Base-by-base conservation (phyloP, 192 early-diverging fungal genomes). In the Pilaira anomala region DNA sequence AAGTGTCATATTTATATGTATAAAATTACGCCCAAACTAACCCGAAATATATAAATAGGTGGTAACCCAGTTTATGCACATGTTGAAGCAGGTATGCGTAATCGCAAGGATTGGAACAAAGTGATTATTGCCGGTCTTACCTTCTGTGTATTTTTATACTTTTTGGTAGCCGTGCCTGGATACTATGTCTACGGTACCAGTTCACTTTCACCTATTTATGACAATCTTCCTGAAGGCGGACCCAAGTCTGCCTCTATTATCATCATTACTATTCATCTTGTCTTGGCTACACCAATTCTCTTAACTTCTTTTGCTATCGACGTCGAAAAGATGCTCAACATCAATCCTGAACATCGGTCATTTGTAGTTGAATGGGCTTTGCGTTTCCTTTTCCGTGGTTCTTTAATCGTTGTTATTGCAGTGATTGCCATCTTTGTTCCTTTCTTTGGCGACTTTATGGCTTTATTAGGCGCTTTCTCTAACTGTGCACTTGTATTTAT, bases 31-130 rank as follows among this genome's bases (percentile, higher is more conserved):
- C 22, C 18, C 24, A 25, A 52, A 52, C 50, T 28, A 12, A 52
- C 24, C 16, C n/a, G n/a, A n/a, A 0, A 28, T 16, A 28, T 29
- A 48, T 48, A 49, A 29, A 52, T 45, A 71, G 69, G 57, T 26
- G 91, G 89, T 2, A 90, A 90, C 29, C 85, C 86, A 22, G 87
- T 91, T 2, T 93, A 91, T 54, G 84, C 91, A 3, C 87, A 93
- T 58, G 83, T 89, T 7, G 88, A 93, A 62, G 75, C 80, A 1
- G 76, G 80, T 30, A 91, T 93, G 91, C 71, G 65, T 25, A 69
- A 85, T 36, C 89, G 88, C 8, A 68, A 84, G 16, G 73, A 81
- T 24, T 93, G 89, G 81, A 74, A 79, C 21, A 79, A 61, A 8
- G 91, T 89, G 7, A 61, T 91, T 2, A 74, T 66, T 53, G 33